Conservation (phyloP, 2,329 filamentous ascomycete genomes). For the Aquanectria penicillioides region DNA sequence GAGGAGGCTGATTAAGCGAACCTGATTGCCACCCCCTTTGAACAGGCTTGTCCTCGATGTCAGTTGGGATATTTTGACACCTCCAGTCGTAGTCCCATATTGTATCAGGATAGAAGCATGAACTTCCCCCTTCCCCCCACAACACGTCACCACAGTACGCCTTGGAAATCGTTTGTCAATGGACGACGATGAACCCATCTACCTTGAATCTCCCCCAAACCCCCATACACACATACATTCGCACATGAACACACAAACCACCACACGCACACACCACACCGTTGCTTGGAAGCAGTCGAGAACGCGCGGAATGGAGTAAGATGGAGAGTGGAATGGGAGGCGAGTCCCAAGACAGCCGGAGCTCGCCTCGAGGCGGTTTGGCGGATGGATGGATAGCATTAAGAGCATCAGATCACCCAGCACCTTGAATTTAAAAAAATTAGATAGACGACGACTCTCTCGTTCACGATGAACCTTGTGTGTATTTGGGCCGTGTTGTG, state of each 20-base stretch:
- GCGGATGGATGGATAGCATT: conserved; percentile 41
- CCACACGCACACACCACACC: conserved; percentile 21
- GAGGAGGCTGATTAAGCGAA: conserved; percentile 33
- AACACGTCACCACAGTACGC: conserved; percentile 35
- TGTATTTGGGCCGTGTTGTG: too few species aligned
- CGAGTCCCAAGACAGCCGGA: conserved; percentile 22
- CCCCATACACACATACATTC: conserved; percentile 26
- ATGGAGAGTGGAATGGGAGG: conserved; percentile 34
- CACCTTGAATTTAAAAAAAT: conserved; percentile 39
- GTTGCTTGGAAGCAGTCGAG: conserved; percentile 29
- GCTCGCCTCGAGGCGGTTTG: conserved; percentile 32
- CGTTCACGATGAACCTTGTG: too few species aligned
- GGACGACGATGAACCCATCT: conserved; percentile 17
- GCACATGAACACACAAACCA: conserved; percentile 17
- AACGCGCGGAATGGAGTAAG: conserved; percentile 34
- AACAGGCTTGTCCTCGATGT: conserved; percentile 26
- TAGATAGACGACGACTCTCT: conserved; percentile 30
- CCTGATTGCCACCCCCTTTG: conserved; percentile 15
- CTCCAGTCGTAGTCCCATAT: conserved; percentile 21
- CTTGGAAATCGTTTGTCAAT: conserved; percentile 24
- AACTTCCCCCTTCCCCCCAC: conserved; percentile 25
- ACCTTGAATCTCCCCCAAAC: conserved; percentile 20
- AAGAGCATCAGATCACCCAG: conserved; percentile 40
- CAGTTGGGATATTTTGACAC: conserved; percentile 1
- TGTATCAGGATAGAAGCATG: conserved; percentile 12